Evolutionary conservation across 2,329 filamentous ascomycete species (phyloP).

Genomic region (Neocatenulostroma microsporum): DNA sequence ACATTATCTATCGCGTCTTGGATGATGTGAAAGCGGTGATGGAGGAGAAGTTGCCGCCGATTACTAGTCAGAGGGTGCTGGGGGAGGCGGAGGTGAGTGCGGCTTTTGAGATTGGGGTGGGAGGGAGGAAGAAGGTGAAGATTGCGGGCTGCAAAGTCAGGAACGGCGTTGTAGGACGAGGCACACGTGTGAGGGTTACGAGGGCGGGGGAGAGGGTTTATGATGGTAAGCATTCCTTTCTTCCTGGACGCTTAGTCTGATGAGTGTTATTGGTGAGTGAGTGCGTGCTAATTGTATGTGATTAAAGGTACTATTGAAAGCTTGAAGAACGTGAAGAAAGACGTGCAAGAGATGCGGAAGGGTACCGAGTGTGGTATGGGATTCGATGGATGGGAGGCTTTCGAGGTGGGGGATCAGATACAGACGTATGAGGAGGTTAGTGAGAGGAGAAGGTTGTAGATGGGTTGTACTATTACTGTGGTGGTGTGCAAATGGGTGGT

Average conservation of each 20-base stretch:
- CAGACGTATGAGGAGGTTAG: conserved; percentile 75
- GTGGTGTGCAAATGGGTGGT: too few species aligned
- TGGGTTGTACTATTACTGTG: too few species aligned
- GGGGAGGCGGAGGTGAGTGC: conserved; percentile 84
- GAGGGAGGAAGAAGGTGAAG: conserved; percentile 59
- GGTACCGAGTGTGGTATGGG: conserved; percentile 88
- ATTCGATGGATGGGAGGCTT: conserved; percentile 70
- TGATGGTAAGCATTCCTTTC: conserved; percentile 57
- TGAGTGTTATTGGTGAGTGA: too few species aligned
- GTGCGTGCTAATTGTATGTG: too few species aligned
- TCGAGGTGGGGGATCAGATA: conserved; percentile 73
- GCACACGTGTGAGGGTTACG: conserved; percentile 61
- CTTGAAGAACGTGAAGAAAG: conserved; percentile 88
- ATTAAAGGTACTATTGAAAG: conserved; percentile 67
- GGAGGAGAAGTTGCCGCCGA: conserved; percentile 60
- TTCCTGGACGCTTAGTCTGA: too few species aligned
- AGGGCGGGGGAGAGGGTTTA: conserved; percentile 60
- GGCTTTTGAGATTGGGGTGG: conserved; percentile 75
- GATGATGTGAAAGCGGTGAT: conserved; percentile 65
- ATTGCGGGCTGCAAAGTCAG: conserved; percentile 83
- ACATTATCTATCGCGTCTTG: conserved; percentile 72
- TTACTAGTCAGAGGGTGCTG: conserved; percentile 60
- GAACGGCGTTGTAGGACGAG: conserved; percentile 64
- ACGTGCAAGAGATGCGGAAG: conserved; percentile 81
- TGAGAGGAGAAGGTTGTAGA: conserved; percentile 57